Percentiles rank a stretch among this genome's conserved stretches.
Evolutionary conservation across 176 grass and related monocot species (phyloP).

Genomic region (Ananas comosus): DNA sequence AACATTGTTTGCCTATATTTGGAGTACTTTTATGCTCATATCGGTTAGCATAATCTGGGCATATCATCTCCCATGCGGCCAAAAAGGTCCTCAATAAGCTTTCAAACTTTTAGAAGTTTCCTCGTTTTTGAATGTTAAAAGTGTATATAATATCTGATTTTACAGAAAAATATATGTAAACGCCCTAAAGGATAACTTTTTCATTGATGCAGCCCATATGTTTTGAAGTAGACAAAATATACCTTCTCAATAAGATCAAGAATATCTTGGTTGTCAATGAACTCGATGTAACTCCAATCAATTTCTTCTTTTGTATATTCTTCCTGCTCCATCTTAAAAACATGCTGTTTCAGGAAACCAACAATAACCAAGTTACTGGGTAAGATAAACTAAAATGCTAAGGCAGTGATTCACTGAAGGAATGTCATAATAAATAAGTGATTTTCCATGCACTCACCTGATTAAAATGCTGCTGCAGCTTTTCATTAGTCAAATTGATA

Average conservation of each 20-base stretch:
- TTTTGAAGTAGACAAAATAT: constrained; percentile 17
- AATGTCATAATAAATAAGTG: background rate
- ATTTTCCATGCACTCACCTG: constrained; percentile 47
- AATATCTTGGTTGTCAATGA: constrained; percentile 92
- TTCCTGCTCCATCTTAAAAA: constrained; percentile 99
- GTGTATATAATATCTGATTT: too few species aligned
- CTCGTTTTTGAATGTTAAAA: too few species aligned
- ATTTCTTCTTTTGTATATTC: constrained; percentile 99
- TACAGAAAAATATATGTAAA: too few species aligned
- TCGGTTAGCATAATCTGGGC: too few species aligned
- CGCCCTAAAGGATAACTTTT: background rate
- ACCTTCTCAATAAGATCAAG: constrained; percentile 99
- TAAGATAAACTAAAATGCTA: constrained; percentile 11
- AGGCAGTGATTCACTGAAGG: too few species aligned
- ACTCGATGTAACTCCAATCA: constrained; percentile 98
- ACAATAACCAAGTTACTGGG: background rate
- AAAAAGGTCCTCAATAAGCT: too few species aligned
- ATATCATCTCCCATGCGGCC: too few species aligned
- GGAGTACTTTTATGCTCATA: too few species aligned
- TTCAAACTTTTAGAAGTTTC: too few species aligned
- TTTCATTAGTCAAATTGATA: constrained; percentile 99
- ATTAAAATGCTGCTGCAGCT: constrained; percentile 99
- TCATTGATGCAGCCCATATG: constrained; percentile 14
- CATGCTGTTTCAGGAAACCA: constrained; percentile 58
- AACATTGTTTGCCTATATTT: too few species aligned